Base-by-base conservation (phyloP, 306 rosid genomes). In the Inga leiocalycina region DNA sequence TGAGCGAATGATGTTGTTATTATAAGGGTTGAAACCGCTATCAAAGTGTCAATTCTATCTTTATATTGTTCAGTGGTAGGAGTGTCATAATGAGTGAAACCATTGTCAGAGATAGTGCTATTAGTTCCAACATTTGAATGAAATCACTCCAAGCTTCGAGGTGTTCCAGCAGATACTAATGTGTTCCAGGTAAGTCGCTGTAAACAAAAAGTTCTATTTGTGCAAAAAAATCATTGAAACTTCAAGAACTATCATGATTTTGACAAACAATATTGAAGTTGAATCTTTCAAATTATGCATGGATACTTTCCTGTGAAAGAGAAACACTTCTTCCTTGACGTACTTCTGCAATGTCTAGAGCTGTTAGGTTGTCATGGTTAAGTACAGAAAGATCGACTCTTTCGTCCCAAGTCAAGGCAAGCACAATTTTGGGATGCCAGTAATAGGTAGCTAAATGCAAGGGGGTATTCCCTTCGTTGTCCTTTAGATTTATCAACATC, bases 11-110 rank as follows among this genome's bases (percentile, higher is more conserved):
- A 74, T 3, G 83, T 80, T 0, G 83, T 83, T 20, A 74, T 37
- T 52, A 87, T 69, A 3, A 89, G 83, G 0, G 85, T 84, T 9
- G 90, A 54, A 49, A 89, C 66, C 48, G 79, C 46, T 19, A 65
- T 15, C 0, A 88, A 79, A 14, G 84, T 82, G 44, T 85, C 83
- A 27, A 27, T 27, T 27, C 30, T 27, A 27, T 27, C 30, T 27
- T 27, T 27, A 27, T 27, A 27, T 27, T 1, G 30, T 27, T 27
- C 30, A 27, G 30, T 15, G 73, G 15, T 41, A 2, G 16, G 15
- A 46, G 13, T 10, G 27, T 16, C 57, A 1, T 3, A 37, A 37
- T 37, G 6, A 5, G 41, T 37, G 6, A 37, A 37, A 5, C 41
- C 41, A 37, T 5, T 37, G 4, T 37, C 41, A 0, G 41, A 37